phyloP scores from a whole-genome alignment of 2,329 filamentous ascomycete species.

The Colletotrichum lentis region DNA sequence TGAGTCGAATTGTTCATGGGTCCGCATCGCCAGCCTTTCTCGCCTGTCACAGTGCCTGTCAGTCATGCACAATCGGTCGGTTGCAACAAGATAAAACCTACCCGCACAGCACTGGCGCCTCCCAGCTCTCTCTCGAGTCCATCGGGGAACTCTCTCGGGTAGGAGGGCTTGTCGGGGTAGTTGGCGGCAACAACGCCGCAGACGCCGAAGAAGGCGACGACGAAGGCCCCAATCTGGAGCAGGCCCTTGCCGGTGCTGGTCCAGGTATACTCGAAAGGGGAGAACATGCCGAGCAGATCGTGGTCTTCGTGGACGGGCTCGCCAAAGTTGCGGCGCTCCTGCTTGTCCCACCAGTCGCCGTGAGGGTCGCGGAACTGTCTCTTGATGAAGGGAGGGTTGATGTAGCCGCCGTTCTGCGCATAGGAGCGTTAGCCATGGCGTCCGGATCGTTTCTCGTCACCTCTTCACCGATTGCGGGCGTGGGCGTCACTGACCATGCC shows the following conservation, averaged over 20 bases:
- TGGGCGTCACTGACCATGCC: slow-evolving; percentile 63
- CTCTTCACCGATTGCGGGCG: neutral
- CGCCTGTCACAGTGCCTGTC: slow-evolving; percentile 50
- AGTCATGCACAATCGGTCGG: slow-evolving; percentile 12
- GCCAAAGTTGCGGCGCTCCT: slow-evolving; percentile 95
- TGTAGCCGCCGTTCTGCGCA: slow-evolving; percentile 82
- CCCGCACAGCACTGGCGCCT: slow-evolving; percentile 70
- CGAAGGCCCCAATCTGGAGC: slow-evolving; percentile 73
- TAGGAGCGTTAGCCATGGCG: slow-evolving; percentile 40
- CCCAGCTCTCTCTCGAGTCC: slow-evolving; percentile 80
- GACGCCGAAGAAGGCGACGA: slow-evolving; percentile 69
- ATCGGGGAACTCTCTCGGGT: slow-evolving; percentile 74
- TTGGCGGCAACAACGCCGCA: slow-evolving; percentile 72
- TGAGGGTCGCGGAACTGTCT: slow-evolving; percentile 93
- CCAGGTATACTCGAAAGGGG: slow-evolving; percentile 89
- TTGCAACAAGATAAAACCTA: slow-evolving; percentile 54
- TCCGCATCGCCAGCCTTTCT: slow-evolving; percentile 64
- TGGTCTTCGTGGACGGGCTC: slow-evolving; percentile 97
- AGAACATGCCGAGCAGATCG: slow-evolving; percentile 89
- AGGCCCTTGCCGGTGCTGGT: slow-evolving; percentile 73
- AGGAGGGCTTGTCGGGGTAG: slow-evolving; percentile 77
- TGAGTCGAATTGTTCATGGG: slow-evolving; percentile 49
- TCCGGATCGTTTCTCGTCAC: neutral
- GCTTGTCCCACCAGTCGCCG: slow-evolving; percentile 95
- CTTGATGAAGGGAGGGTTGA: slow-evolving; percentile 82